Evolutionary conservation across 345 rosid genomes (phyloP), one percentile per base, ranked within the genome.

Genomic region (Euclidium syriacum): DNA sequence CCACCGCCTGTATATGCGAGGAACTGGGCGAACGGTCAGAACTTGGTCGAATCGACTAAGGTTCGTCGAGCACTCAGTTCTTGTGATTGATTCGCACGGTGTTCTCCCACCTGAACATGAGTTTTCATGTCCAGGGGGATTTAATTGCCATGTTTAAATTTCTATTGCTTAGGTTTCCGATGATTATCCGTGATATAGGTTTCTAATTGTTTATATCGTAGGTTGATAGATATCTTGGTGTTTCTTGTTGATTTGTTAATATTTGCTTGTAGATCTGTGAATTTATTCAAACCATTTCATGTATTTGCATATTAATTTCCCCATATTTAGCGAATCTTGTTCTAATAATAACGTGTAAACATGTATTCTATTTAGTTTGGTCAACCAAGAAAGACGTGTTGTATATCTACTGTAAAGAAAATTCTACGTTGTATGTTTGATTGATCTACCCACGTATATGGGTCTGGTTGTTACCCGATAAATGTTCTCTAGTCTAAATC

Each of bases 31-130:
- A 27, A 76, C 32, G 78, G 69, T 60, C 78, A 75, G 60, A 67
- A 78, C 75, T 70, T 76, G 84, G 79, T 73, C 71, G 78, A 77
- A 58, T 75, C 79, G 66, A 74, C 78, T 73, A 77, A 87, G 95
- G 91, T 87, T 85, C 64, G 95, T 81, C 75, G 78, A 76, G 76
- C 78, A 36, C 33, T 46, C 59, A 41, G 58, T 71, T 63, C 15
- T 63, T 71, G 46, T 71, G 64, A 56, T 56, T 71, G 70, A 55
- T 63, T 71, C 52, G 32, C 58, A 16, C 30, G 42, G 51, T 54
- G 27, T 36, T 38, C 20, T 39, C 41, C 53, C 4, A 7, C 19
- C 50, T 62, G 56, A 62, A 46, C 63, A 44, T 62, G 30, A 17
- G 3, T 55, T 44, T 32, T 53, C 62, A n/a, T 55, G 71, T 67